phyloP scores from a whole-genome alignment of 2,329 filamentous ascomycete species.

The Pezicula radicicola region DNA sequence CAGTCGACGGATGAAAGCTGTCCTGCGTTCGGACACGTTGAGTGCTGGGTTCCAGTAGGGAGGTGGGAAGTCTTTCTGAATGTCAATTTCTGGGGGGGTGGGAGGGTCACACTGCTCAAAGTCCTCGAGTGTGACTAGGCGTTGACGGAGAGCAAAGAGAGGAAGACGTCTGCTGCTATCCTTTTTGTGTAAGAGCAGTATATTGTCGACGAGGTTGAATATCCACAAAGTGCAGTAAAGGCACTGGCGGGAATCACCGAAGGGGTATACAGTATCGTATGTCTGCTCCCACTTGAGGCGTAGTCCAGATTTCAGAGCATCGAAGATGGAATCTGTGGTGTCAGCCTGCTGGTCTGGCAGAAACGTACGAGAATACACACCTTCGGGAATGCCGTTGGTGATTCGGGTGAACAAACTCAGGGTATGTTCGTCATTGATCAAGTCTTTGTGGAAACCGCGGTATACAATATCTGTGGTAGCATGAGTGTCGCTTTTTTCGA shows the following conservation, averaged over 20 bases:
- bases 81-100: background rate
- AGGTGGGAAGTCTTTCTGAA: constrained; percentile 1
- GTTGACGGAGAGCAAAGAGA: constrained; percentile 1
- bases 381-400: no score
- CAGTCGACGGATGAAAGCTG: constrained; percentile 7
- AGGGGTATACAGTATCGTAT: constrained; percentile 10
- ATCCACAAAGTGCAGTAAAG: constrained; percentile 5
- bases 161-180: constrained; percentile 1
- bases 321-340: constrained; percentile 2
- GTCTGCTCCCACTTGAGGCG: background rate
- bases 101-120: constrained; percentile 2
- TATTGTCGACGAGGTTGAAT: constrained; percentile 9
- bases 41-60: constrained; percentile 3
- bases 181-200: constrained; percentile 1
- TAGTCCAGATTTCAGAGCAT: constrained; percentile 4
- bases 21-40: background rate
- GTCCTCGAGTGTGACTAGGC: background rate
- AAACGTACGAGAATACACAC: no score
- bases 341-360: no score
- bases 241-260: constrained; percentile 10
- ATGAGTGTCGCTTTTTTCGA: no score
- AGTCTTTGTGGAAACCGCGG: no score
- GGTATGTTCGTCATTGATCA: no score
- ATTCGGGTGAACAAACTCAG: no score
- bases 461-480: no score